Evolutionary conservation across 495 filamentous ascomycete species (phyloP).

Genomic region (Lentithecium fluviatile): DNA sequence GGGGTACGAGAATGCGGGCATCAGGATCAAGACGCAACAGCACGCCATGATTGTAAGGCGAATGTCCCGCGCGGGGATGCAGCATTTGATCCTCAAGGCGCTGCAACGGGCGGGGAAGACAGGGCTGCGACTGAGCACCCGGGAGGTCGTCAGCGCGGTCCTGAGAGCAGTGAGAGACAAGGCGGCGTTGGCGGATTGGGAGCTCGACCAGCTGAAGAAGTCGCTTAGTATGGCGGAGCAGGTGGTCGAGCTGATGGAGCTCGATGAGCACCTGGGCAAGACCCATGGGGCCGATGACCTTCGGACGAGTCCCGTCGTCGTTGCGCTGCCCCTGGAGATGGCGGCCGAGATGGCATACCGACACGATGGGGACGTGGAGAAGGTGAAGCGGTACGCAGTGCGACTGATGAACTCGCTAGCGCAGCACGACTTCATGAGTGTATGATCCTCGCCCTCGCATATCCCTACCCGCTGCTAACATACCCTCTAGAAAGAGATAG

Average conservation of each 20-base stretch:
- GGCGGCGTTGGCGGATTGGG: slow-evolving; percentile 36
- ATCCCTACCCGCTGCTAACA: not conserved
- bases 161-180: slow-evolving; percentile 30
- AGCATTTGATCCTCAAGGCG: slow-evolving; percentile 38
- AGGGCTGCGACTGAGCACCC: slow-evolving; percentile 32
- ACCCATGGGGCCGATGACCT: slow-evolving; percentile 27
- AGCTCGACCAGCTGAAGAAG: slow-evolving; percentile 31
- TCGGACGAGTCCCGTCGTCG: slow-evolving; percentile 36
- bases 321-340: slow-evolving; percentile 43
- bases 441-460: not conserved
- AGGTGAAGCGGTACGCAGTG: slow-evolving; percentile 42
- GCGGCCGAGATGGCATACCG: slow-evolving; percentile 38
- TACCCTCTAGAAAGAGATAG: not conserved
- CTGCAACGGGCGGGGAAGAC: slow-evolving; percentile 37
- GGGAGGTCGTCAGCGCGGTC: slow-evolving; percentile 29
- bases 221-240: slow-evolving; percentile 39
- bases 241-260: slow-evolving; percentile 41
- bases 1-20: slow-evolving; percentile 33
- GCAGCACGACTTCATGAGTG: slow-evolving; percentile 13
- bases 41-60: slow-evolving; percentile 39
- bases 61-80: slow-evolving; percentile 29
- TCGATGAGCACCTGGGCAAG: slow-evolving; percentile 34
- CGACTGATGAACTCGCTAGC: slow-evolving; percentile 34
- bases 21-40: slow-evolving; percentile 6
- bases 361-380: slow-evolving; percentile 39